These are phyloP conservation scores for Ceriops zippeliana DNA, from an alignment of 345 rosid genomes.

Conservation along the genomic window DNA sequence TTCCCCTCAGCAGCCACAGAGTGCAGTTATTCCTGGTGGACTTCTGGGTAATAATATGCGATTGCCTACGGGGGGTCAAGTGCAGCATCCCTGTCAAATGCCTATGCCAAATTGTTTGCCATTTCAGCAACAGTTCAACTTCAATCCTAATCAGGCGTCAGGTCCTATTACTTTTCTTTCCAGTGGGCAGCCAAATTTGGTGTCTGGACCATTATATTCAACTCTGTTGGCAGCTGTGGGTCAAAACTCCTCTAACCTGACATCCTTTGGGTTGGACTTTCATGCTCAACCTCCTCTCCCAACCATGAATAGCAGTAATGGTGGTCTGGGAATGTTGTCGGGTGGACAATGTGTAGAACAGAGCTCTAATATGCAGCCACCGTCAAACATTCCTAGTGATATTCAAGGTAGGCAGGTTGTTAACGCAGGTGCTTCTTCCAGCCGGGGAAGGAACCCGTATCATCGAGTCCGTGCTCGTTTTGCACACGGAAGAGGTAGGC, in stretches of 20 bases:
- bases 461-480: slow-evolving; percentile 42
- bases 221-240: slow-evolving; percentile 47
- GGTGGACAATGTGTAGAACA: slow-evolving; percentile 16
- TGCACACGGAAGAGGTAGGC: slow-evolving; percentile 41
- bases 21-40: slow-evolving; percentile 29
- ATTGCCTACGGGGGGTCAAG: slow-evolving; percentile 45
- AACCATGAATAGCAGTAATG: slow-evolving; percentile 18
- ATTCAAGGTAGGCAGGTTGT: slow-evolving; percentile 38
- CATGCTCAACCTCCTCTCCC: slow-evolving; percentile 20
- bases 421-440: slow-evolving; percentile 36
- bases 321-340: slow-evolving; percentile 26
- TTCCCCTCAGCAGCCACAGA: slow-evolving; percentile 30
- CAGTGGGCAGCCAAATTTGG: slow-evolving; percentile 46
- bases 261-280: slow-evolving; percentile 39
- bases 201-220: slow-evolving; percentile 33
- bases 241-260: slow-evolving; percentile 53
- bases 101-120: slow-evolving; percentile 38
- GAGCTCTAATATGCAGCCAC: slow-evolving; percentile 21
- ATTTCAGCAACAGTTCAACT: slow-evolving; percentile 50
- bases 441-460: slow-evolving; percentile 39
- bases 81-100: slow-evolving; percentile 41
- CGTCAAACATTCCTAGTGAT: slow-evolving; percentile 12
- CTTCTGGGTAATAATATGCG: slow-evolving; percentile 43
- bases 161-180: slow-evolving; percentile 33
- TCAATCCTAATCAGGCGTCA: slow-evolving; percentile 40